A percentile compares a stretch with the other conserved stretches of the same genome.
phyloP scores from a whole-genome alignment of 2,329 filamentous ascomycete genomes.

The Penicillium fuscoglaucum region DNA sequence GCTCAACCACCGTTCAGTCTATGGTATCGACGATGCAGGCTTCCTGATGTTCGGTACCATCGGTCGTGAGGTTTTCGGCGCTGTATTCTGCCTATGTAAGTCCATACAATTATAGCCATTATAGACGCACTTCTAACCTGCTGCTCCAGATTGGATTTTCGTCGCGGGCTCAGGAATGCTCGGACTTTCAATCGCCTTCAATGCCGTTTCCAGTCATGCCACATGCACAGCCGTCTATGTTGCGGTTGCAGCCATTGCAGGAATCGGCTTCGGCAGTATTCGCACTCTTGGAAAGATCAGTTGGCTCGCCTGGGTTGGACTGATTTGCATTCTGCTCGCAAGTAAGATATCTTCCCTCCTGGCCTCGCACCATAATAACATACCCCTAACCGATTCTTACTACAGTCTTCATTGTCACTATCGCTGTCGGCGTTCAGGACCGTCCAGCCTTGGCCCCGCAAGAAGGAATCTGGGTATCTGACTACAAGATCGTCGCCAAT shows the following conservation, averaged over 20 bases:
- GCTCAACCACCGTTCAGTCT: constrained; percentile 55
- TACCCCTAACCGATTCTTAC: neutral
- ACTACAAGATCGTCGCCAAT: constrained; percentile 27
- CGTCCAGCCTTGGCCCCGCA: constrained; percentile 37
- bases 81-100: constrained; percentile 12
- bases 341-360: constrained; percentile 15
- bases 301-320: constrained; percentile 39
- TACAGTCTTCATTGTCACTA: constrained; percentile 27
- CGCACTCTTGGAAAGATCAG: constrained; percentile 36
- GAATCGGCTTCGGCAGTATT: constrained; percentile 32
- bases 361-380: neutral
- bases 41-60: constrained; percentile 54
- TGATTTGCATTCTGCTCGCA: constrained; percentile 13
- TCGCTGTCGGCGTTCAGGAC: constrained; percentile 35
- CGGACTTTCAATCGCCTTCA: constrained; percentile 45
- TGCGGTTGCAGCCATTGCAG: constrained; percentile 25
- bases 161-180: constrained; percentile 46
- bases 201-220: constrained; percentile 42
- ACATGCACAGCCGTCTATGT: constrained; percentile 27
- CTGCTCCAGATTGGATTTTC: constrained; percentile 32
- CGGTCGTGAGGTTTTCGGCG: constrained; percentile 50
- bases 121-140: neutral
- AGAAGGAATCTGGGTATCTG: constrained; percentile 28
- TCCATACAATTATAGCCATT: neutral
- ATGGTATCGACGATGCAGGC: constrained; percentile 60